Evolutionary conservation across 106 monocot species (phyloP).

Genomic region (Cymbidium sinense): DNA sequence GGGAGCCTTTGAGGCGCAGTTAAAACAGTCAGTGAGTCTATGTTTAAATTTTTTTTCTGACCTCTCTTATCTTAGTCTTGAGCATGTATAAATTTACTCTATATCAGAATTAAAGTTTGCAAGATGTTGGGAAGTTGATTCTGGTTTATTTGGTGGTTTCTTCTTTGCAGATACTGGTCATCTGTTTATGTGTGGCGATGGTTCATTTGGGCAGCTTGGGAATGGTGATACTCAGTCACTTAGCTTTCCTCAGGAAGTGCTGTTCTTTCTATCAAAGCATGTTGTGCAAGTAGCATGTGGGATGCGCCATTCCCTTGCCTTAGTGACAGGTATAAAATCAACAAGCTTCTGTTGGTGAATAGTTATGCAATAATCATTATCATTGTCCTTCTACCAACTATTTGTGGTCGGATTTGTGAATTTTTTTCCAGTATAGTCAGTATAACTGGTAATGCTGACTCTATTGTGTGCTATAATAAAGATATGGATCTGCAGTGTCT

Average conservation of each 20-base stretch:
- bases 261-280: conserved; percentile 35
- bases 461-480: not conserved
- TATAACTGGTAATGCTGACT: too few species aligned
- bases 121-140: conserved; percentile 1
- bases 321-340: conserved; percentile 37
- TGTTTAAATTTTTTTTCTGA: not conserved
- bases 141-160: not conserved
- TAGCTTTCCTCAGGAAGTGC: conserved; percentile 39
- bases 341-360: not conserved
- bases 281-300: conserved; percentile 66
- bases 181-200: conserved; percentile 75
- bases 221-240: conserved; percentile 45
- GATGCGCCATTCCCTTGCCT: conserved; percentile 66
- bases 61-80: not conserved
- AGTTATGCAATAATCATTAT: not conserved
- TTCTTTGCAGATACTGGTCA: conserved; percentile 34
- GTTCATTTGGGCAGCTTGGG: conserved; percentile 80
- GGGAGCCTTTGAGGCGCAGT: not conserved
- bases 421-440: not conserved
- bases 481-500: not conserved
- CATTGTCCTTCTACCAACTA: not conserved
- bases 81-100: not conserved
- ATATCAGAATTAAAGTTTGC: not conserved
- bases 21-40: not conserved
- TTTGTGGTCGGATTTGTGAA: not conserved